Conservation (phyloP, 1,139 yeast genomes). For the Suhomyces taliae region DNA sequence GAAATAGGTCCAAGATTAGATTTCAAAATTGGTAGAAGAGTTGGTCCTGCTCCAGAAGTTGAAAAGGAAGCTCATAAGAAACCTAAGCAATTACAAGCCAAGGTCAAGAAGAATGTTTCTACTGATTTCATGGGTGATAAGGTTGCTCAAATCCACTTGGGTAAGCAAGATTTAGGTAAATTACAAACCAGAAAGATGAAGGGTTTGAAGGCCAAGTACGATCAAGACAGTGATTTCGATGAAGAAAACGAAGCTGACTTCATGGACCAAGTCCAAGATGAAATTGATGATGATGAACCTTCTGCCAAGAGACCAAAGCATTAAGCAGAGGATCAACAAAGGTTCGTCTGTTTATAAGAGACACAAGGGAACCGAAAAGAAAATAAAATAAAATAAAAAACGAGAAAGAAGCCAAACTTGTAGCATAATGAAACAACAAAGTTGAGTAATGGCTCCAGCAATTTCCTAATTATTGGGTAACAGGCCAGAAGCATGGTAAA, state of each 20-base stretch:
- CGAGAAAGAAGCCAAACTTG: too few species aligned
- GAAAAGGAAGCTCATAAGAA: slow-evolving; percentile 84
- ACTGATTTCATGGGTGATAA: slow-evolving; percentile 93
- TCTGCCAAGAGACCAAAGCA: slow-evolving; percentile 6
- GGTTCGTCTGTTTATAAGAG: too few species aligned
- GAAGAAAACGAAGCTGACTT: slow-evolving; percentile 50
- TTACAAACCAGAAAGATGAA: slow-evolving; percentile 98
- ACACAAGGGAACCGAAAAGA: too few species aligned
- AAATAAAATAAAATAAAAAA: too few species aligned
- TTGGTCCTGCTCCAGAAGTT: slow-evolving; percentile 81
- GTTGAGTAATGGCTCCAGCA: too few species aligned
- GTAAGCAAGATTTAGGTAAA: slow-evolving; percentile 87
- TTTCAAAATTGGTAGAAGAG: slow-evolving; percentile 86
- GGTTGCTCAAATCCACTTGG: slow-evolving; percentile 94
- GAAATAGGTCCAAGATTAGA: slow-evolving; percentile 97
- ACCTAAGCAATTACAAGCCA: slow-evolving; percentile 81
- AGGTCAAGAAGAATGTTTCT: slow-evolving; percentile 84
- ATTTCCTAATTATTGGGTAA: too few species aligned
- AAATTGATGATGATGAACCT: slow-evolving; percentile 39
- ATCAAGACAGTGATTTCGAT: slow-evolving; percentile 58
- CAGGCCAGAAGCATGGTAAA: too few species aligned
- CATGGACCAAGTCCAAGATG: slow-evolving; percentile 41
- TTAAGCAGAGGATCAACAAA: slow-evolving; percentile 17
- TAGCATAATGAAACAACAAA: too few species aligned
- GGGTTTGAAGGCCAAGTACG: slow-evolving; percentile 86